Percentiles rank a stretch among this genome's conserved stretches.
Conservation (phyloP, 2,329 filamentous ascomycete genomes). For the Calonectria pseudoturangicola region DNA sequence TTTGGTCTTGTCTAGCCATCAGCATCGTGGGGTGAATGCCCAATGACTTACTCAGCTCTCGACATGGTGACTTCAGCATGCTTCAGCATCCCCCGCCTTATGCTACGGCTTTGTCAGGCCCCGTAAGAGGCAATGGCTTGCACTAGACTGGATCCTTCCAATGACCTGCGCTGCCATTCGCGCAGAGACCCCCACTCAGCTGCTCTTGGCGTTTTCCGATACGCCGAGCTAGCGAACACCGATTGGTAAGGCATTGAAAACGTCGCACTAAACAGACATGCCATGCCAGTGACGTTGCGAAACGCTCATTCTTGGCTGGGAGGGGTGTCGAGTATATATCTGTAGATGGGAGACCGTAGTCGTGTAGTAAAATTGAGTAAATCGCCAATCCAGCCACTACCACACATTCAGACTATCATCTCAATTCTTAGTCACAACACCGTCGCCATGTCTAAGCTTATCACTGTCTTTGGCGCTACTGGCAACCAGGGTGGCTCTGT, state of each 20-base stretch:
- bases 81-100: constrained; percentile 20
- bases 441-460: constrained; percentile 60
- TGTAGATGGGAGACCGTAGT: neutral
- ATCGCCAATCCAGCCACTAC: neutral
- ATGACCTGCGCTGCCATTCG: constrained; percentile 24
- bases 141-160: constrained; percentile 29
- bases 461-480: constrained; percentile 69
- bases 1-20: neutral
- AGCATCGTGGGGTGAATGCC: neutral
- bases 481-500: constrained; percentile 71
- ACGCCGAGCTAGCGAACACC: constrained; percentile 19
- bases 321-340: constrained; percentile 12
- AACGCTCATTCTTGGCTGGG: neutral
- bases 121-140: constrained; percentile 22
- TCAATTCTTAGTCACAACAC: constrained; percentile 1
- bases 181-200: neutral
- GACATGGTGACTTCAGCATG: constrained; percentile 33
- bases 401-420: neutral
- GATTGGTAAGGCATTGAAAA: constrained; percentile 38
- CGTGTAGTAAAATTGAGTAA: neutral
- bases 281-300: constrained; percentile 23
- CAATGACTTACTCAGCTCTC: constrained; percentile 35
- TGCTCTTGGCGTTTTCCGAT: constrained; percentile 53
- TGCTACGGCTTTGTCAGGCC: constrained; percentile 35
- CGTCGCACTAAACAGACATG: constrained; percentile 17